Percentiles rank a stretch among this genome's conserved stretches.
phyloP scores from a whole-genome alignment of 73 alveolate genomes.

The Diophrys sp. region DNA sequence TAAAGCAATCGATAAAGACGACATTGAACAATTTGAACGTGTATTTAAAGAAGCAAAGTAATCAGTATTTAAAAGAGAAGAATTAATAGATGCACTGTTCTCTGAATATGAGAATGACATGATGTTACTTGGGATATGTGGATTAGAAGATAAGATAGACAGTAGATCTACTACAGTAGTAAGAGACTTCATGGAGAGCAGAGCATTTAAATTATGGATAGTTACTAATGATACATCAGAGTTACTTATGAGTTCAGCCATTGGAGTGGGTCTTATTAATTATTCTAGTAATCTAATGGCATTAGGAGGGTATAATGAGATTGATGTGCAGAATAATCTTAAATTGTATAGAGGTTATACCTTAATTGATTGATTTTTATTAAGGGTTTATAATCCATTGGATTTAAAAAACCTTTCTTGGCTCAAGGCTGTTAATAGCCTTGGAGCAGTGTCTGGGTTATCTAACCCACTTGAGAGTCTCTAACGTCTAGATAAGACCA shows the following conservation, averaged over 20 bases:
- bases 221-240: constrained; percentile 43
- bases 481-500: too few relatives aligned
- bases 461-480: too few relatives aligned
- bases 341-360: constrained; percentile 15
- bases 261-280: constrained; percentile 13
- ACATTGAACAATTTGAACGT: constrained; percentile 9
- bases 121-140: constrained; percentile 35
- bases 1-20: constrained; percentile 29
- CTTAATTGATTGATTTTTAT: too few relatives aligned
- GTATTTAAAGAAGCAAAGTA: constrained; percentile 28
- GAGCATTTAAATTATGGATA: constrained; percentile 56
- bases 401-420: too few relatives aligned
- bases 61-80: constrained; percentile 13
- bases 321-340: constrained; percentile 19
- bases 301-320: constrained; percentile 21
- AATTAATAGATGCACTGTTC: constrained; percentile 14
- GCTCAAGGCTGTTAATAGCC: too few relatives aligned
- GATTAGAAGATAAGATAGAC: constrained; percentile 31
- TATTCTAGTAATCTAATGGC: constrained; percentile 21
- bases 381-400: too few relatives aligned
- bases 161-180: constrained; percentile 23
- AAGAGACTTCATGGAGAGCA: constrained; percentile 28
- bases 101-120: constrained; percentile 15
- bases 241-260: constrained; percentile 11
- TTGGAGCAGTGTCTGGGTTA: too few relatives aligned